Conservation (phyloP, 169 alveolate genomes). For the Pseudocohnilembus persalinus region DNA sequence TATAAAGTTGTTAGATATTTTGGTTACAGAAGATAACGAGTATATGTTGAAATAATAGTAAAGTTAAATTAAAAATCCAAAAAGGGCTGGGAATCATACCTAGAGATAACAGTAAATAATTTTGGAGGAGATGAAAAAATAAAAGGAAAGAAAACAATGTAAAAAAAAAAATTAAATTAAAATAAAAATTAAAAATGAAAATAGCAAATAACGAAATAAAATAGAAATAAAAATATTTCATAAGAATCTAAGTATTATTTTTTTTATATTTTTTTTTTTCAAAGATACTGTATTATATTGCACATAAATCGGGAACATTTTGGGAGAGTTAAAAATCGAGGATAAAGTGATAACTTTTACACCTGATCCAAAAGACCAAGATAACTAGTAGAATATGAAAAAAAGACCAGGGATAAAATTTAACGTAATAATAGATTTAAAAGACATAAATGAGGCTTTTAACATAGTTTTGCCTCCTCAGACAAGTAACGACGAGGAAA, state of each 20-base stretch:
- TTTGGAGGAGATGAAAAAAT: not conserved
- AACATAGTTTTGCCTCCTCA: not conserved
- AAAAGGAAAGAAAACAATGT: not conserved
- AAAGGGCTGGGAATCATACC: not conserved
- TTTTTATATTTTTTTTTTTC: too few relatives aligned
- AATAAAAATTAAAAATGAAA: too few relatives aligned
- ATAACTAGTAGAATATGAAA: too few relatives aligned
- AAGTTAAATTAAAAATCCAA: not conserved
- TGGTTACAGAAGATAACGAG: not conserved
- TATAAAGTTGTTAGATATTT: not conserved
- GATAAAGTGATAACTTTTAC: too few relatives aligned
- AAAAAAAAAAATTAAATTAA: too few relatives aligned
- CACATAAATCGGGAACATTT: not conserved
- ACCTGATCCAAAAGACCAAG: not conserved
- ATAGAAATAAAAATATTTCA: too few relatives aligned
- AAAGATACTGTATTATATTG: not conserved
- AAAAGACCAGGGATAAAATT: not conserved
- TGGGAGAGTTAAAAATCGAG: not conserved
- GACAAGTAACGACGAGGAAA: not conserved
- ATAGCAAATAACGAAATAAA: too few relatives aligned
- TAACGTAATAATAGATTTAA: not conserved
- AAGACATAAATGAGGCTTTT: not conserved
- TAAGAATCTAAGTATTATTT: too few relatives aligned
- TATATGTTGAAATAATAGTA: not conserved
- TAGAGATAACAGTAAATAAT: not conserved